phyloP scores from a whole-genome alignment of 352 stramenopile species.

The Globisporangium irregulare region DNA sequence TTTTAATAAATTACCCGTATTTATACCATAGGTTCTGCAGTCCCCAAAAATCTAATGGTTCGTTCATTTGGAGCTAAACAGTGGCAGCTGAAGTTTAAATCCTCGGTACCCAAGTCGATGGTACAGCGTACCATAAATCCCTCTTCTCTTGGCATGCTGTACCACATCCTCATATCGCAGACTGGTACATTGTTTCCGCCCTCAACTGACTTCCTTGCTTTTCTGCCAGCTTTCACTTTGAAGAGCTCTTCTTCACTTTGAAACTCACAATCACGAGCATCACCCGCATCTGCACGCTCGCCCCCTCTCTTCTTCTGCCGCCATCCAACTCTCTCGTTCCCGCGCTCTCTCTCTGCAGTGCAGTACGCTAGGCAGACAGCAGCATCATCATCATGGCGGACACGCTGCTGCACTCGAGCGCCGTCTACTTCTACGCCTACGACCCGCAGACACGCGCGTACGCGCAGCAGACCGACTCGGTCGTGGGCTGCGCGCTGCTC shows the following conservation, averaged over 20 bases:
- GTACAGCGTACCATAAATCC: neutral
- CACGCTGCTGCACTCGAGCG: conserved; percentile 61
- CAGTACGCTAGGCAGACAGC: neutral
- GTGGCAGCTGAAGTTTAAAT: too few species aligned
- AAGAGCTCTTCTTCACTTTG: conserved; percentile 11
- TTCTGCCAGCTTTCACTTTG: neutral
- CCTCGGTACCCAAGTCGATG: neutral
- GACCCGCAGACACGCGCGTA: conserved; percentile 49
- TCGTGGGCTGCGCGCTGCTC: conserved; percentile 61
- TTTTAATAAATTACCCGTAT: too few species aligned
- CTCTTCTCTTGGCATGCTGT: neutral
- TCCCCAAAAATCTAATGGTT: too few species aligned
- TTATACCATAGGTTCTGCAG: too few species aligned
- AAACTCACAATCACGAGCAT: conserved; percentile 2
- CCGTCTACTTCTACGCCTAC: conserved; percentile 73
- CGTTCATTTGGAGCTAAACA: too few species aligned
- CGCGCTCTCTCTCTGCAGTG: neutral
- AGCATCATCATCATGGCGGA: conserved; percentile 30
- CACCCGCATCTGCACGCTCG: neutral
- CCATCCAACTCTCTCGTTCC: conserved; percentile 1
- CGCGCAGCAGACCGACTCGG: conserved; percentile 52
- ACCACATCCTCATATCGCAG: neutral
- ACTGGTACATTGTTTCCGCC: neutral
- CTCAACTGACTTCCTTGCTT: conserved; percentile 8
- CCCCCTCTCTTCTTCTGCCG: neutral